Evolutionary conservation across 345 rosid genomes (phyloP).

Genomic region (Aurinia saxatilis): DNA sequence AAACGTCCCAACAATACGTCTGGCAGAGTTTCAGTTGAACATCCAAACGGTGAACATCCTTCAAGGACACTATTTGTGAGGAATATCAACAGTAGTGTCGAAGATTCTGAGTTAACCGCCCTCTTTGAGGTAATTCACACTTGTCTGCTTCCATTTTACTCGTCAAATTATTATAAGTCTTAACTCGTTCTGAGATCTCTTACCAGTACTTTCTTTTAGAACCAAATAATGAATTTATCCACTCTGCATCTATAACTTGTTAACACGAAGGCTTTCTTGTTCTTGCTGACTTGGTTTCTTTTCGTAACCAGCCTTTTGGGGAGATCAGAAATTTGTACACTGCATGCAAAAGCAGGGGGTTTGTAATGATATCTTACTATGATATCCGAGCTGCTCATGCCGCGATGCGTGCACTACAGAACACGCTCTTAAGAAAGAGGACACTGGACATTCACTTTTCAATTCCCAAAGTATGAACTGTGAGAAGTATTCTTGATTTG

Average conservation of each 20-base stretch:
- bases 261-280: not conserved
- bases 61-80: conserved; percentile 91
- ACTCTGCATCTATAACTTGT: not conserved
- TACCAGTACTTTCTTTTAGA: not conserved
- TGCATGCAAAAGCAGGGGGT: conserved; percentile 95
- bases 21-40: conserved; percentile 78
- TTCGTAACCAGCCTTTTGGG: conserved; percentile 67
- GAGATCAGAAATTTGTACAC: conserved; percentile 88
- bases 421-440: conserved; percentile 82
- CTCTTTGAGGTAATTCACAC: conserved; percentile 69
- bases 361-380: conserved; percentile 93
- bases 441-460: conserved; percentile 94
- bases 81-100: conserved; percentile 91
- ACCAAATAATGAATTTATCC: not conserved
- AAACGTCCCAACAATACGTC: conserved; percentile 52
- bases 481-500: not conserved
- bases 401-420: conserved; percentile 89
- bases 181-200: not conserved
- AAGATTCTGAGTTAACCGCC: conserved; percentile 73
- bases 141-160: not conserved
- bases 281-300: conserved; percentile 10
- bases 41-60: conserved; percentile 97
- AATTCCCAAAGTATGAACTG: conserved; percentile 78
- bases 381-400: conserved; percentile 88
- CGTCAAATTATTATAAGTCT: not conserved